Base-by-base conservation (phyloP, 805 yeast genomes). In the Kluyveromyces wickerhamii region DNA sequence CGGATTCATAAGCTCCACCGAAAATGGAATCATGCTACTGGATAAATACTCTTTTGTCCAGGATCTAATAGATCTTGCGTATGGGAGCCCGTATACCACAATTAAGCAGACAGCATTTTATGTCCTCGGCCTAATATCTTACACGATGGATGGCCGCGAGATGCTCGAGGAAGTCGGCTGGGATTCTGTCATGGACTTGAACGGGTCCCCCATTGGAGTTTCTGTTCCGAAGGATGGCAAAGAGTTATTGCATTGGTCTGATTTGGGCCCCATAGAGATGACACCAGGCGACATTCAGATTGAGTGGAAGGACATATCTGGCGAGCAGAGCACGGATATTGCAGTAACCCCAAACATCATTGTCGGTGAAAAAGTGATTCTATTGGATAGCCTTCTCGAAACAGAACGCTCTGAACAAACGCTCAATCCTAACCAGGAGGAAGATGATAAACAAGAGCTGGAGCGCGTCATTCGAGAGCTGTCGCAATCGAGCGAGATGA, bases 121-220 rank as follows among this genome's bases (percentile, higher is more conserved):
- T 45, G 82, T 75, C 0, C 59, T 89, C 21, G 95, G 96, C 0
- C 65, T 84, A 43, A 65, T 87, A 17, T 66, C 92, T 0, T 67
- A 68, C 15, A 84, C 94, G 0, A 63, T 62, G 11, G 86, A 84
- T 48, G 97, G 97, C 0, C 68, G 77, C 15, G 96, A 88, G 51
- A 74, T 87, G 11, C 61, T 88, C 37, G 95, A 85, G 50, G 95
- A 86, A 46, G 63, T 71, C 35, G 77, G 77, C 1, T 89, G 96
- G 96, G 62, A 57, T 29, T 66, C 75, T 13, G 69, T 71, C 18
- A 48, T 66, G 19, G 66, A 66, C 32, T 56, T 63, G 0, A 60
- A 61, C 39, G 65, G 65, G n/a, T 44, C 52, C 2, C 71, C 76
- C 0, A 47, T 59, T 13, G 69, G 71, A 1, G 57, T 69, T 13